Evolutionary conservation across 176 grass and related monocot genomes (phyloP).

Genomic region (Aegilops longissima): DNA sequence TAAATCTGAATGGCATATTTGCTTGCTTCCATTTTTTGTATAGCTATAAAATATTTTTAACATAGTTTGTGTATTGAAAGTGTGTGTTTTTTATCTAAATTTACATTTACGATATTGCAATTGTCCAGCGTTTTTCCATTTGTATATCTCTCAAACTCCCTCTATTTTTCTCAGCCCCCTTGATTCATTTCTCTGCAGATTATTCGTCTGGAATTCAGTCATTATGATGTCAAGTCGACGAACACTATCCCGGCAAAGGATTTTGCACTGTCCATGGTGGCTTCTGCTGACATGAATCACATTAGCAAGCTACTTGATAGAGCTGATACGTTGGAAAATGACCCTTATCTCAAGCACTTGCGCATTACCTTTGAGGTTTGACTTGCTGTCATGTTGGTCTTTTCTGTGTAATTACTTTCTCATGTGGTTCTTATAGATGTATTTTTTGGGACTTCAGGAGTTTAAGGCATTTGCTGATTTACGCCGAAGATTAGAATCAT

Average conservation of each 20-base stretch:
- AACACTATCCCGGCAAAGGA: conserved; percentile 79
- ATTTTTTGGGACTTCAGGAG: conserved; percentile 51
- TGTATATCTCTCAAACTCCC: background rate
- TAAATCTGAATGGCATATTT: too few relatives aligned
- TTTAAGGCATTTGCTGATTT: conserved; percentile 86
- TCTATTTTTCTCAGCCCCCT: conserved; percentile 9
- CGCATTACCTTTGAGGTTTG: conserved; percentile 82
- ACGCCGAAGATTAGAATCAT: conserved; percentile 66
- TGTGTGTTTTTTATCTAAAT: background rate
- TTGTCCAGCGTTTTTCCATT: background rate
- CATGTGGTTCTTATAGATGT: conserved; percentile 1
- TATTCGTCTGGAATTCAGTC: conserved; percentile 78
- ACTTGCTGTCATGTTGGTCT: background rate
- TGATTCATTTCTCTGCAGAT: conserved; percentile 53
- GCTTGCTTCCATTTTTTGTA: too few relatives aligned
- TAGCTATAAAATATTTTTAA: background rate
- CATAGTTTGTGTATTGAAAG: background rate
- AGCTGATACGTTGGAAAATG: conserved; percentile 60
- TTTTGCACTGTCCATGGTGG: conserved; percentile 91
- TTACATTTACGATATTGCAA: background rate
- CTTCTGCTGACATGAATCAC: conserved; percentile 85
- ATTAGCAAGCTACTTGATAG: conserved; percentile 76
- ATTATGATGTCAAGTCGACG: conserved; percentile 84
- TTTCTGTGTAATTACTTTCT: background rate
- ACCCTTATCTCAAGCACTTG: conserved; percentile 53